phyloP scores from a whole-genome alignment of 106 monocot genomes.

The Allium fistulosum region DNA sequence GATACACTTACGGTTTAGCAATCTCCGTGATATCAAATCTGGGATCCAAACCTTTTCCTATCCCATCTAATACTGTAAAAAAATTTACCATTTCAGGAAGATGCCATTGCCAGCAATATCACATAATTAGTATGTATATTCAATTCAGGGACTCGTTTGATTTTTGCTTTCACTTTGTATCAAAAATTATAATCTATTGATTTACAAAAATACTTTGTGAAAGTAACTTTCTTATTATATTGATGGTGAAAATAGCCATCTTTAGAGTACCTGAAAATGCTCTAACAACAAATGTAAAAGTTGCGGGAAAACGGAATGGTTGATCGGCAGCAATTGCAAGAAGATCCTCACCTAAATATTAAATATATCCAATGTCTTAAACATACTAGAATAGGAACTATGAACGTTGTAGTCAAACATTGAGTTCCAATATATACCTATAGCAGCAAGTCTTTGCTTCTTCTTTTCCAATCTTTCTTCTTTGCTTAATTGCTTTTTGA shows the following conservation, averaged over 20 bases:
- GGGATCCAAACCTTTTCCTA: slow-evolving; percentile 96
- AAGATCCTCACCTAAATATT: slow-evolving; percentile 87
- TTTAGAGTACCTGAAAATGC: slow-evolving; percentile 81
- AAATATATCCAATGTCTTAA: neutral
- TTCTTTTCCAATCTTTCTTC: slow-evolving; percentile 91
- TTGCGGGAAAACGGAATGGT: slow-evolving; percentile 98
- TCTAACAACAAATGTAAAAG: slow-evolving; percentile 99
- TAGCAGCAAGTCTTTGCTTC: slow-evolving; percentile 95
- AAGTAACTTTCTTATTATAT: too few species aligned
- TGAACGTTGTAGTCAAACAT: neutral
- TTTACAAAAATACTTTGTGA: too few species aligned
- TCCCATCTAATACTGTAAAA: slow-evolving; percentile 91
- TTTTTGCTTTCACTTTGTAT: too few species aligned
- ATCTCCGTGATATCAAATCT: slow-evolving; percentile 99
- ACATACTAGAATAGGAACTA: too few species aligned
- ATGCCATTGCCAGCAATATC: neutral
- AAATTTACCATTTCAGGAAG: neutral
- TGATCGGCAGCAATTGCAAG: slow-evolving; percentile 97
- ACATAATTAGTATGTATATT: neutral
- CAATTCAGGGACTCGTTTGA: neutral
- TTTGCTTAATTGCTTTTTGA: slow-evolving; percentile 76
- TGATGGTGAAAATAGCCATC: too few species aligned
- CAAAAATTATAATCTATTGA: too few species aligned
- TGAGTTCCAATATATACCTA: slow-evolving; percentile 42
- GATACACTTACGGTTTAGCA: slow-evolving; percentile 89